A percentile compares a stretch with the other conserved stretches of the same genome.
phyloP scores from a whole-genome alignment of 768 basidiomycete genomes.

The Plicaturopsis crispa region DNA sequence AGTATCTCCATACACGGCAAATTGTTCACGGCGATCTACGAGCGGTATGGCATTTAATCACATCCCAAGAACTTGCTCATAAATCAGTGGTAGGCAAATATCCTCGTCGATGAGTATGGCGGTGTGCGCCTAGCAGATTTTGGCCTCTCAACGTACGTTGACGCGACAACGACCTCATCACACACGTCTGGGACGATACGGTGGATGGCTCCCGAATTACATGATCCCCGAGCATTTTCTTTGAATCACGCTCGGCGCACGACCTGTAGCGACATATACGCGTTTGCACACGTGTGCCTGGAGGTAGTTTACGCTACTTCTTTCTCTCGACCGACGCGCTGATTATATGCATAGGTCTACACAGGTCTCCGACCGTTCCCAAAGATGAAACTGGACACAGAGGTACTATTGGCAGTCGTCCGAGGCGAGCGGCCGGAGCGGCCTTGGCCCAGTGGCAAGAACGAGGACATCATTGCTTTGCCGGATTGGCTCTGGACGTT shows the following conservation, averaged over 20 bases:
- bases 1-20: slow-evolving; percentile 3
- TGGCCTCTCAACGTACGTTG: slow-evolving; percentile 22
- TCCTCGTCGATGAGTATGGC: slow-evolving; percentile 22
- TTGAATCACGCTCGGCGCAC: slow-evolving; percentile 16
- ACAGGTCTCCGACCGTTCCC: slow-evolving; percentile 14
- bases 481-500: too few species aligned
- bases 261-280: slow-evolving; percentile 22
- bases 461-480: too few species aligned
- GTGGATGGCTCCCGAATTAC: slow-evolving; percentile 31
- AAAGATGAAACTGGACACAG: slow-evolving; percentile 11
- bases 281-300: slow-evolving; percentile 25
- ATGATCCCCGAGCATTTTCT: slow-evolving; percentile 20
- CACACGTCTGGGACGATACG: slow-evolving; percentile 18
- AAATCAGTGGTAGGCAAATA: slow-evolving; percentile 15
- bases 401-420: slow-evolving; percentile 14
- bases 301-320: slow-evolving; percentile 13
- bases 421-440: slow-evolving; percentile 12
- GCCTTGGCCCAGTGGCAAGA: too few species aligned
- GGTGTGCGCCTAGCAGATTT: slow-evolving; percentile 27
- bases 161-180: slow-evolving; percentile 19
- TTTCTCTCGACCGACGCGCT: not conserved
- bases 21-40: slow-evolving; percentile 3
- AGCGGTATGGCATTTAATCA: not conserved
- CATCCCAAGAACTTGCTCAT: not conserved
- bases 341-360: slow-evolving; percentile 7